Evolutionary conservation across 306 rosid genomes (phyloP).

Genomic region (Urtica urens): DNA sequence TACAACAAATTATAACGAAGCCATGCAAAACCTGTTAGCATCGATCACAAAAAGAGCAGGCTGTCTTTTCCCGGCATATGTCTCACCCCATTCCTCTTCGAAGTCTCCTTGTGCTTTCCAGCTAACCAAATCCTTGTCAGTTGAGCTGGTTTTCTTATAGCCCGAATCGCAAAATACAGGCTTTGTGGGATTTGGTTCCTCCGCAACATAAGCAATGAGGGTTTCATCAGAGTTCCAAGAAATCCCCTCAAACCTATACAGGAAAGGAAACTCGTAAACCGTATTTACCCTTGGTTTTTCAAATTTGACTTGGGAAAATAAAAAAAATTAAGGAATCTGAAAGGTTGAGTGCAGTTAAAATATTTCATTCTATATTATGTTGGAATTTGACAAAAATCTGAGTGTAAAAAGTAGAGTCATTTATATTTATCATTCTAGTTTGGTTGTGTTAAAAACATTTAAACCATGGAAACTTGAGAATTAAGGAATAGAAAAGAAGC

Average conservation of each 20-base stretch:
- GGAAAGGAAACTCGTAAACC: too few relatives aligned
- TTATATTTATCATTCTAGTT: too few relatives aligned
- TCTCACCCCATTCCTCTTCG: slow-evolving; percentile 87
- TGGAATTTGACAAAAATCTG: too few relatives aligned
- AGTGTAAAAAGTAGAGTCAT: too few relatives aligned
- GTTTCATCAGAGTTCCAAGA: slow-evolving; percentile 76
- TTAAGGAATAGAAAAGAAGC: too few relatives aligned
- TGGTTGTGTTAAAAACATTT: too few relatives aligned
- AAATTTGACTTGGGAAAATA: too few relatives aligned
- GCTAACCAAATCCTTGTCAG: slow-evolving; percentile 37
- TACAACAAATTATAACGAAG: slow-evolving; percentile 2
- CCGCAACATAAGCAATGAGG: slow-evolving; percentile 69
- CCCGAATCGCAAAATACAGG: slow-evolving; percentile 48
- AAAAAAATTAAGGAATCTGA: too few relatives aligned
- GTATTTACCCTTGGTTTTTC: too few relatives aligned
- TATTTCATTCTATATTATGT: too few relatives aligned
- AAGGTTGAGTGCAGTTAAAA: too few relatives aligned
- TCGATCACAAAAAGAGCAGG: slow-evolving; percentile 65
- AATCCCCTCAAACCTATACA: slow-evolving; percentile 76
- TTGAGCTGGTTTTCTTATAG: slow-evolving; percentile 37
- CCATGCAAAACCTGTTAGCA: slow-evolving; percentile 35
- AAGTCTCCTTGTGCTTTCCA: slow-evolving; percentile 86
- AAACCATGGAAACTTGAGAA: too few relatives aligned
- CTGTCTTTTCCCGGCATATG: slow-evolving; percentile 66
- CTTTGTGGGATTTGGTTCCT: slow-evolving; percentile 55